Evolutionary conservation across 768 basidiomycete genomes (phyloP), one percentile per base, ranked within the genome.

Genomic region (Clitopilus hobsonii): DNA sequence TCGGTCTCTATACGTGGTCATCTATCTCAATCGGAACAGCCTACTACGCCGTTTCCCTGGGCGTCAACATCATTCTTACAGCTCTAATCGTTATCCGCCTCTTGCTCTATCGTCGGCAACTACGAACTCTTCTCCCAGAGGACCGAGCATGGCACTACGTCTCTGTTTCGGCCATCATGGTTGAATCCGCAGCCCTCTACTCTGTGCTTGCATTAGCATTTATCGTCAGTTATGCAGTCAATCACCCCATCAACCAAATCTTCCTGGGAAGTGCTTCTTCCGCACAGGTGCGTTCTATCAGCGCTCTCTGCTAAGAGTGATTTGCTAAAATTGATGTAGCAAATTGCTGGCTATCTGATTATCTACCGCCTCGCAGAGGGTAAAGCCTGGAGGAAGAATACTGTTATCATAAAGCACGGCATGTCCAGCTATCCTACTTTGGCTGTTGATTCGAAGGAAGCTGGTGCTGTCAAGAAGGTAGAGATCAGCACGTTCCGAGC

Each of bases 301-400:
- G 20, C 3, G 20, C 4, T 27, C 23, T 28, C 49, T 20, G 1
- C 30, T 51, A 28, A 27, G 5, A 6, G 27, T 28, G 24, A 51
- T 8, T 49, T 10, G 48, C 11, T 49, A 6, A 24, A 13, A 22
- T 22, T 16, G 48, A 14, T 49, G 11, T 57, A 79, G 78, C 69
- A 76, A 65, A 71, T 78, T 26, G 76, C 78, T 10, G 71, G 73
- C 0, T 74, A 77, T 56, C 67, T 79, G 22, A 79, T 80, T 53
- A 77, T 77, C 30, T 74, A 74, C 38, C 74, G 78, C n/a, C 65
- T 80, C 10, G 72, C 76, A 1, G 67, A 75, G 56, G 79, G 79
- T 13, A 69, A 71, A 23, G 78, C 75, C 2, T 78, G 76, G 78
- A 67, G 59, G 30, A 60, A 63, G 50, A 56, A 64, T 25, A 71